Conservation (phyloP, 2,329 filamentous ascomycete genomes). For the Penicillium sp. region DNA sequence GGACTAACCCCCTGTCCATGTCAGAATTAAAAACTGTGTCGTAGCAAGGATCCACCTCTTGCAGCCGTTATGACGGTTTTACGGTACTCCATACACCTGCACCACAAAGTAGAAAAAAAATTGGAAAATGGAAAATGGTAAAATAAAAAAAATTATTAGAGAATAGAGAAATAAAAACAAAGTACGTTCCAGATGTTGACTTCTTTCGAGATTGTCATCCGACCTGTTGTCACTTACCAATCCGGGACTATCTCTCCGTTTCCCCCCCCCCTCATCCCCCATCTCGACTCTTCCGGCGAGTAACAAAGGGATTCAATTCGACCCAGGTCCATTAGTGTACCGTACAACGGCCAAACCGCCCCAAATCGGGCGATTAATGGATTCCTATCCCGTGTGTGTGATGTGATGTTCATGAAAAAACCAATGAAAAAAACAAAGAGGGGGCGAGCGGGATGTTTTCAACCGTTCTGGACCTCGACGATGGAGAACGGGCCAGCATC, state of each 20-base stretch:
- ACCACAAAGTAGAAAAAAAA: background rate
- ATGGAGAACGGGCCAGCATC: constrained; percentile 11
- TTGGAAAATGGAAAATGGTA: background rate
- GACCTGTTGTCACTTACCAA: background rate
- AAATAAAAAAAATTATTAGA: background rate
- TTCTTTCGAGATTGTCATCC: background rate
- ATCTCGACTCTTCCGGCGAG: background rate
- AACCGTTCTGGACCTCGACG: constrained; percentile 9
- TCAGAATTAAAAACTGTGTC: background rate
- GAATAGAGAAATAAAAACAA: no score
- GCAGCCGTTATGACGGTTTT: constrained; percentile 7
- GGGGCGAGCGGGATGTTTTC: constrained; percentile 2
- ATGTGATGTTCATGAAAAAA: background rate
- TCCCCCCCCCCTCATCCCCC: background rate
- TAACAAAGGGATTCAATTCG: background rate
- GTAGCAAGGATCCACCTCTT: constrained; percentile 7
- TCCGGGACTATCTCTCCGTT: background rate
- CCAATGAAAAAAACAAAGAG: background rate
- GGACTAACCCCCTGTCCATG: background rate
- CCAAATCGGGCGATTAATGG: background rate
- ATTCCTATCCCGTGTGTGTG: background rate
- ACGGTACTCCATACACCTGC: background rate
- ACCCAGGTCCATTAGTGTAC: background rate
- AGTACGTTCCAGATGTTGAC: background rate
- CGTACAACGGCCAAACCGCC: background rate